Base-by-base conservation (phyloP, 345 rosid species). In the Acer yangbiense region DNA sequence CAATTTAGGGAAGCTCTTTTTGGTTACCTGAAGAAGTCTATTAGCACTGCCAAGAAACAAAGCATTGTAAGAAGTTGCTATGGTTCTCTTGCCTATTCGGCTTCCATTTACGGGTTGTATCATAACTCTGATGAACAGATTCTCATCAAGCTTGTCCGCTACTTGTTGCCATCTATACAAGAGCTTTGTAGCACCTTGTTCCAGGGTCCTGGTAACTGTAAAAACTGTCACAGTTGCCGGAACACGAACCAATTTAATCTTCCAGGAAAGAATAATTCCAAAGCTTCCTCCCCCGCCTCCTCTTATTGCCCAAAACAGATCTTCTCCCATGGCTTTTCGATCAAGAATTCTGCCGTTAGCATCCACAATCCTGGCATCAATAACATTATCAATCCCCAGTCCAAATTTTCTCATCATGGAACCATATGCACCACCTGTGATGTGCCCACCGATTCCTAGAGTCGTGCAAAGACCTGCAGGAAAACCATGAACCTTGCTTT, bases 391-490 rank as follows among this genome's bases (percentile, higher is more conserved):
- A 13, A 57, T 76, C 0, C 75, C 75, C 20, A 75, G 72, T 16
- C 82, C 82, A 25, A 46, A 80, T 76, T 75, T 80, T 27, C 82
- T 62, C 79, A 80, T 75, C 82, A 80, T 46, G 57, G 69, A 44
- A 39, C 82, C 82, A 35, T 75, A 73, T 41, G 77, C 83, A 16
- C 71, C 71, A 29, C 77, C 82, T 3, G 79, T 80, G 29, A 80
- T 46, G 61, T 80, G 82, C 13, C 82, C 82, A n/a, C 76, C 79
- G 16, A 80, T 50, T 44, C 87, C 85, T 62, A 85, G 69, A 10
- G 78, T 82, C 3, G 80, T 75, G 58, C 83, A 85, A 8, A 82
- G 72, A 21, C 85, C 87, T 9, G 65, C 76, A 35, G 83, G 85
- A 58, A 82, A 85, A 8, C 80, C 87, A 35, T 75, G 85, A 13